phyloP scores from a whole-genome alignment of 225 moss, liverwort and hornwort genomes.

The Pseudoscleropodium purum region DNA sequence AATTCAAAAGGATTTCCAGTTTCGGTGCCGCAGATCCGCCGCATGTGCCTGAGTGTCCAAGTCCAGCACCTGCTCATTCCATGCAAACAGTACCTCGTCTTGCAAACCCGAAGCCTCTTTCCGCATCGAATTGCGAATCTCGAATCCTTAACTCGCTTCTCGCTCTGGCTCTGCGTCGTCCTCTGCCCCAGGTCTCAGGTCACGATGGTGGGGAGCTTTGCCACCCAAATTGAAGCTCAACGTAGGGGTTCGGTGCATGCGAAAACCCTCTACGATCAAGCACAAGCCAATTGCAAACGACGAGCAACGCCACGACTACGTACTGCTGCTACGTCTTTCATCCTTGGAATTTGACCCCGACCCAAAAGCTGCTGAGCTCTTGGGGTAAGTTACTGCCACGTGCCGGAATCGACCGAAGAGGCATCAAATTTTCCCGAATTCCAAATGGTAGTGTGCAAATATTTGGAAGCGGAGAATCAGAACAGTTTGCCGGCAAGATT shows the following conservation, averaged over 20 bases:
- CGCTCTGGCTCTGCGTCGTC: not conserved
- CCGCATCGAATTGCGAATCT: not conserved
- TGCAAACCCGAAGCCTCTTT: not conserved
- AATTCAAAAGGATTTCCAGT: conserved; percentile 29
- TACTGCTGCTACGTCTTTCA: conserved; percentile 3
- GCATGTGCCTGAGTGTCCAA: conserved; percentile 36
- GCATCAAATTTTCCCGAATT: not conserved
- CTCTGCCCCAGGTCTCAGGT: not conserved
- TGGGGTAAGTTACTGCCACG: not conserved
- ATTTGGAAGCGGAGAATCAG: too few relatives aligned
- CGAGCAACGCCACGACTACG: too few relatives aligned
- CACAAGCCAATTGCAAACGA: too few relatives aligned
- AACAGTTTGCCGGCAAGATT: too few relatives aligned
- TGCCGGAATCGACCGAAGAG: not conserved
- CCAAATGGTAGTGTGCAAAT: too few relatives aligned
- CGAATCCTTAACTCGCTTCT: not conserved
- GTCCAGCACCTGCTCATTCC: conserved; percentile 29
- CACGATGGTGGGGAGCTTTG: not conserved
- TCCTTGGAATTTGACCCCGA: not conserved
- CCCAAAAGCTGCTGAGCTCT: not conserved
- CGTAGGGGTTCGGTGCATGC: too few relatives aligned
- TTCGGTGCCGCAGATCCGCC: conserved; percentile 26
- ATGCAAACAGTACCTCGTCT: conserved; percentile 10
- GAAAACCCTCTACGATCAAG: too few relatives aligned
- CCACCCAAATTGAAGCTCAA: too few relatives aligned